A percentile compares a stretch with the other conserved stretches of the same genome.
Conservation (phyloP, 192 early-diverging fungal species). For the Coemansia sp. region DNA sequence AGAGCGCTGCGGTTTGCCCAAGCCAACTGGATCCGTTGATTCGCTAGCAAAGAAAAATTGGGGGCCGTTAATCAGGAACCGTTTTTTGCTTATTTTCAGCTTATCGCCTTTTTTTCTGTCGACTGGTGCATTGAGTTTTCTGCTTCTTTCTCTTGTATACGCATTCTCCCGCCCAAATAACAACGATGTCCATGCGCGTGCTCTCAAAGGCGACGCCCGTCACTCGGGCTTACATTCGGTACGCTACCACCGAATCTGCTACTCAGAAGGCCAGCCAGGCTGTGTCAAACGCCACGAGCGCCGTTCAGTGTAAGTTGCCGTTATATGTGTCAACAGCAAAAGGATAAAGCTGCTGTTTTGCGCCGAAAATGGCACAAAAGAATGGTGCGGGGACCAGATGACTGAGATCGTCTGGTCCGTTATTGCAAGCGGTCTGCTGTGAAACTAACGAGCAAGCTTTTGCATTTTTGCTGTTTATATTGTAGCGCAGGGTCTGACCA, state of each 20-base stretch:
- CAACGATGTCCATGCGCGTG: slow-evolving; percentile 48
- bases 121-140: slow-evolving; percentile 6
- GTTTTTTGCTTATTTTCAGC: background rate
- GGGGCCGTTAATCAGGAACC: slow-evolving; percentile 3
- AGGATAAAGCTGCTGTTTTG: background rate
- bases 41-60: slow-evolving; percentile 1
- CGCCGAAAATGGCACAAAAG: too few species aligned
- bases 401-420: background rate
- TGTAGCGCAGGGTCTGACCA: slow-evolving; percentile 49
- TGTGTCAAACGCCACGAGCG: slow-evolving; percentile 28
- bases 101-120: slow-evolving; percentile 1
- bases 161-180: background rate
- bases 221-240: slow-evolving; percentile 51
- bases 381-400: background rate
- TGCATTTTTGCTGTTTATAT: background rate
- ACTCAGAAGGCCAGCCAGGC: slow-evolving; percentile 48
- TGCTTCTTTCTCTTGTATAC: background rate
- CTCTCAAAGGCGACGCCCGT: slow-evolving; percentile 43
- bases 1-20: background rate
- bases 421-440: background rate
- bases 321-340: background rate
- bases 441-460: background rate
- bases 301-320: slow-evolving; percentile 46
- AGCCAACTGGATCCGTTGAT: slow-evolving; percentile 2
- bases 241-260: slow-evolving; percentile 52